Base-by-base conservation (phyloP, 2,329 filamentous ascomycete genomes). In the Zymoseptoria passerinii region DNA sequence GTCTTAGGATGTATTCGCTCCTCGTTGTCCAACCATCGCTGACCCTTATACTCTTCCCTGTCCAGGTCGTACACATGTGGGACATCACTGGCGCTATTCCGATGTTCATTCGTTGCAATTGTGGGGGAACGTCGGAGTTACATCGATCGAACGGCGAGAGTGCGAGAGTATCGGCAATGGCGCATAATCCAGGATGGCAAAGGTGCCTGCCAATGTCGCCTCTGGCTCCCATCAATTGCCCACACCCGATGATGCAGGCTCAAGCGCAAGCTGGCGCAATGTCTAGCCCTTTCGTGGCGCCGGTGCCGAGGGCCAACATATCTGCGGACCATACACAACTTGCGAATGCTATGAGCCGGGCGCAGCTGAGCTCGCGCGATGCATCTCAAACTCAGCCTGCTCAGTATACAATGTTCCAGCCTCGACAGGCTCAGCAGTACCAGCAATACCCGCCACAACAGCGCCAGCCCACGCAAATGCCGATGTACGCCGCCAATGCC, bases 11-110 rank as follows among this genome's bases (percentile, higher is more conserved):
- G 23, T 23, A 23, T 23, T 4, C 23, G 4, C 23, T 23, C 2
- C 23, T 23, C 23, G 23, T 4, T 23, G 23, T 2, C 23, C 23
- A 23, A 23, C 2, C 23, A 23, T 23, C 23, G 23, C 23, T 23
- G 23, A 23, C 23, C 4, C 23, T 23, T 23, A 4, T 4, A 23
- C 4, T 23, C 23, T 23, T 23, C 23, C 23, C 23, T 23, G 2
- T 23, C 23, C 23, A 23, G 23, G 23, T 56, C 20, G 64, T 70
- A 3, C 67, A 71, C 50, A 59, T 71, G 8, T 71, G 64, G 61
- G 67, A 71, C 51, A 69, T 62, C 52, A 66, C 63, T 50, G 53
- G 50, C 8, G 29, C 50, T 6, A 55, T 53, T 48, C 53, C 66
- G 1, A 52, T 52, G 4, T 63, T 67, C 18, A 40, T 64, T 7